A percentile compares a stretch with the other conserved stretches of the same genome.
phyloP scores from a whole-genome alignment of 345 rosid genomes.

The Citrus cavaleriei region DNA sequence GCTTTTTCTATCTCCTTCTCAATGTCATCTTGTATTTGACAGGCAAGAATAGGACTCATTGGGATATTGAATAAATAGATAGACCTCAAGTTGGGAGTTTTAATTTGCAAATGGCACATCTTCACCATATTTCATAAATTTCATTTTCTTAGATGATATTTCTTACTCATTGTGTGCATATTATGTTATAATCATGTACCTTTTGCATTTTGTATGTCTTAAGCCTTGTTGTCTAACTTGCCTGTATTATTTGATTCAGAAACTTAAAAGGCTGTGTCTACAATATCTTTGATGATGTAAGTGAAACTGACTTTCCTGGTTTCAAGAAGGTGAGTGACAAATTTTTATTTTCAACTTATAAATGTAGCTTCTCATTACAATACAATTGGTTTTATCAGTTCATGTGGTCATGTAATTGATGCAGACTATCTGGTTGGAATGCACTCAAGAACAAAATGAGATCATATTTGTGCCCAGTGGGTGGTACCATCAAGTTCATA shows the following conservation, averaged over 20 bases:
- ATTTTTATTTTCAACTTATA: slow-evolving; percentile 11
- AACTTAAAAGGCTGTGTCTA: slow-evolving; percentile 65
- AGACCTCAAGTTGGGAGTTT: not conserved
- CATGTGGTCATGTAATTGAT: slow-evolving; percentile 16
- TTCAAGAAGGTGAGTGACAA: slow-evolving; percentile 53
- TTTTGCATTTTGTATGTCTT: not conserved
- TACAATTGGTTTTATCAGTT: slow-evolving; percentile 9
- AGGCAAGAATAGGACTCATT: slow-evolving; percentile 37
- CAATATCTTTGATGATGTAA: slow-evolving; percentile 58
- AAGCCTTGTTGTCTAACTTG: slow-evolving; percentile 3
- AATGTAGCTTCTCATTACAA: not conserved
- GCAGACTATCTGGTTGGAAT: slow-evolving; percentile 83
- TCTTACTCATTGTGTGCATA: not conserved
- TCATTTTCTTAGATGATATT: not conserved
- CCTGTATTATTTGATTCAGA: slow-evolving; percentile 38
- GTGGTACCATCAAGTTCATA: slow-evolving; percentile 98
- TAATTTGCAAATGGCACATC: not conserved
- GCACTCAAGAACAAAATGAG: slow-evolving; percentile 70
- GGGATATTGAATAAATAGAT: not conserved
- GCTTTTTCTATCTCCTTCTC: slow-evolving; percentile 73
- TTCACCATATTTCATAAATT: not conserved
- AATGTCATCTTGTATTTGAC: slow-evolving; percentile 70
- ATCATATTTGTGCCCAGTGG: slow-evolving; percentile 90
- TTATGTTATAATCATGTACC: not conserved
- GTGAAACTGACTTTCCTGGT: slow-evolving; percentile 64